Base-by-base conservation (phyloP, 768 basidiomycete species). In the Pleurotus sapidus region DNA sequence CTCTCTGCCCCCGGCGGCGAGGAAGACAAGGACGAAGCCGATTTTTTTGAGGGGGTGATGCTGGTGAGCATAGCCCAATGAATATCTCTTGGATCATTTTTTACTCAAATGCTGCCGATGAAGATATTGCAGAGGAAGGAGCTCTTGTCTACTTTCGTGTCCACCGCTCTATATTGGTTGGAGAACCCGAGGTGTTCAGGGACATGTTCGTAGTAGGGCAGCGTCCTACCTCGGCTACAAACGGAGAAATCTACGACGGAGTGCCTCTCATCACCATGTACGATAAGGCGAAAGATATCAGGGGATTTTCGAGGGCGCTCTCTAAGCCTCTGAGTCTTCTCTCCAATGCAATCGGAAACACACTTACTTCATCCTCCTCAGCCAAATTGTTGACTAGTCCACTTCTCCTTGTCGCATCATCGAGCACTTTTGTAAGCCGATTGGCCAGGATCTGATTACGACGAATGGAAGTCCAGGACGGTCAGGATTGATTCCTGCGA, bases 231-330 rank as follows among this genome's bases (percentile, higher is more conserved):
- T 47, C 56, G 4, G 4, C n/a, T 23, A 30, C n/a, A n/a, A n/a
- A n/a, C n/a, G n/a, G n/a, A n/a, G n/a, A n/a, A n/a, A n/a, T 30
- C 8, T 60, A 59, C 43, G 60, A 63, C 34, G 57, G 58, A 7
- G 42, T 57, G 46, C 62, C 60, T 20, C 55, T 61, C n/a, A 58
- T 63, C 24, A 42, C 49, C 14, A 20, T 61, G 46, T 57, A 59
- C 27, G 62, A 63, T 50, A 49, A 53, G 15, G 40, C 54, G 8
- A 40, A 50, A 8, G 18, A 59, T 18, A 9, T 61, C 4, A 46
- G 51, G 27, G 48, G 45, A 12, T 59, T 63, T 56, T 48, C 58
- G 14, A 20, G 39, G 37, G 53, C 45, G 11, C 50, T 62, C 15
- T 62, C 56, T 17, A 39, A 56, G 38, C 46, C 58, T 17, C 45